phyloP scores from a whole-genome alignment of 768 basidiomycete genomes.

The Termitomyces sp. region DNA sequence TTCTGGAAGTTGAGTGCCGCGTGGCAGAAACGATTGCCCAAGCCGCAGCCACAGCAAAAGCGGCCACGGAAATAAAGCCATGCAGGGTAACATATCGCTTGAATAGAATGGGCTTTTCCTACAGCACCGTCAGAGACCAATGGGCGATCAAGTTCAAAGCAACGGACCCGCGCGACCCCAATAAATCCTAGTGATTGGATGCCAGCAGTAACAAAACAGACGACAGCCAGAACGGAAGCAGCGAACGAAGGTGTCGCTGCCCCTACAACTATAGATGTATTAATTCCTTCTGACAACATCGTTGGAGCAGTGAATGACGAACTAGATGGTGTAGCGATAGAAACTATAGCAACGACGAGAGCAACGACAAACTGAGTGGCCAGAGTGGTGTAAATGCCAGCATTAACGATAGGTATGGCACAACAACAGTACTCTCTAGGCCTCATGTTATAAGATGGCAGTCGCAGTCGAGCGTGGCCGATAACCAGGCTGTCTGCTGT shows the following conservation, averaged over 20 bases:
- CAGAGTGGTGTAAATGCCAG: constrained; percentile 81
- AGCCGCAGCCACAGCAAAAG: constrained; percentile 72
- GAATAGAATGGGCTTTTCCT: constrained; percentile 67
- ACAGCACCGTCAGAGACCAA: constrained; percentile 4
- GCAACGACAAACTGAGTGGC: constrained; percentile 69
- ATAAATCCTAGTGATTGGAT: constrained; percentile 82
- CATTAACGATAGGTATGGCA: constrained; percentile 86
- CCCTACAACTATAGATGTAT: constrained; percentile 63
- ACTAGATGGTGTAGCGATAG: constrained; percentile 79
- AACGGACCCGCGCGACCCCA: constrained; percentile 69
- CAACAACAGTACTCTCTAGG: constrained; percentile 88
- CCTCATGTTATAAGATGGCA: constrained; percentile 42
- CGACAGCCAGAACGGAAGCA: constrained; percentile 62
- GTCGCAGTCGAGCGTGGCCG: not conserved
- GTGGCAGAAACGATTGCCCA: constrained; percentile 80
- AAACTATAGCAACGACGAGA: constrained; percentile 63
- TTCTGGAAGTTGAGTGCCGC: constrained; percentile 66
- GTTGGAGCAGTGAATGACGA: constrained; percentile 22
- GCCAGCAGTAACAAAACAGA: constrained; percentile 72
- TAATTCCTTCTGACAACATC: not conserved
- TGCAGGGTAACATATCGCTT: constrained; percentile 69
- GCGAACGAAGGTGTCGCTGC: constrained; percentile 78
- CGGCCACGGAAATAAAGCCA: constrained; percentile 42
- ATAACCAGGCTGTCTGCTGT: no score
- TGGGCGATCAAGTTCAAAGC: not conserved